Conservation (phyloP, 805 yeast genomes). For the Osmozyma mogii region DNA sequence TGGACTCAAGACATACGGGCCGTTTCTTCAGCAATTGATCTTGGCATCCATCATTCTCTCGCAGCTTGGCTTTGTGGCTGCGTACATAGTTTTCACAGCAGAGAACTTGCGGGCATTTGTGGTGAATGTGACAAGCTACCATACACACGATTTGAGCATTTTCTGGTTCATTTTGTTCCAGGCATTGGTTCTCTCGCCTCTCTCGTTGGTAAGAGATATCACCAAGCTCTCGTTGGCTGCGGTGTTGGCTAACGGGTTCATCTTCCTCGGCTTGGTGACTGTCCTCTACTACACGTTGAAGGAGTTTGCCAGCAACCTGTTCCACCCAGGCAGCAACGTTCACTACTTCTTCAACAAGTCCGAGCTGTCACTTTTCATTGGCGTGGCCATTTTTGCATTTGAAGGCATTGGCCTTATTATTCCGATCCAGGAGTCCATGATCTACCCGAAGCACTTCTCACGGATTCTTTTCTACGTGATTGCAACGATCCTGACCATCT, state of each 20-base stretch:
- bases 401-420: slow-evolving; percentile 80
- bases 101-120: slow-evolving; percentile 63
- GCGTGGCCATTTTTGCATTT: slow-evolving; percentile 82
- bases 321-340: slow-evolving; percentile 40
- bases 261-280: slow-evolving; percentile 56
- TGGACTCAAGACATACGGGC: slow-evolving; percentile 57
- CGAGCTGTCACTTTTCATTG: slow-evolving; percentile 66
- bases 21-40: slow-evolving; percentile 56
- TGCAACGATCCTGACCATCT: slow-evolving; percentile 51
- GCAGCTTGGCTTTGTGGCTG: slow-evolving; percentile 75
- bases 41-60: slow-evolving; percentile 58
- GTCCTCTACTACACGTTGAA: slow-evolving; percentile 47
- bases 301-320: slow-evolving; percentile 37
- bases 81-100: slow-evolving; percentile 72
- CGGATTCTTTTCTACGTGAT: slow-evolving; percentile 55
- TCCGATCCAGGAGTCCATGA: slow-evolving; percentile 80
- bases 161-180: slow-evolving; percentile 46
- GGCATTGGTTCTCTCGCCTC: slow-evolving; percentile 52
- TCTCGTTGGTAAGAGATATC: slow-evolving; percentile 68
- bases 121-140: slow-evolving; percentile 37
- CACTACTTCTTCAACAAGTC: slow-evolving; percentile 43
- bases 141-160: slow-evolving; percentile 30
- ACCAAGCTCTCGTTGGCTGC: slow-evolving; percentile 69
- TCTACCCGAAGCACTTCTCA: slow-evolving; percentile 66
- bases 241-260: slow-evolving; percentile 61